phyloP scores from a whole-genome alignment of 768 basidiomycete genomes.

The Trametes cinnabarina region DNA sequence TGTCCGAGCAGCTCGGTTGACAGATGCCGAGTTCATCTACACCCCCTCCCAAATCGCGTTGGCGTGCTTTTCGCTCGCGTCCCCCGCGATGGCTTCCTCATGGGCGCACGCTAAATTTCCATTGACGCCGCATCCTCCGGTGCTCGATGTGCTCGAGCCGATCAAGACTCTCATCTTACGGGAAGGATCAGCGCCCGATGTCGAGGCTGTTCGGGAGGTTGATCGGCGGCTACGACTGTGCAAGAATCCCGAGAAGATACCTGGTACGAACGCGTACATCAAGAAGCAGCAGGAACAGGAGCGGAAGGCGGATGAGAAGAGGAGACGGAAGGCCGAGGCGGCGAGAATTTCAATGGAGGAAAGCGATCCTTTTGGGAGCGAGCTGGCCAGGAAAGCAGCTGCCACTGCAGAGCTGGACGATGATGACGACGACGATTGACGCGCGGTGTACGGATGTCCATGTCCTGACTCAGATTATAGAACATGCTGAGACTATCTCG shows the following conservation, averaged over 20 bases:
- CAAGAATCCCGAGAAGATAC: slow-evolving; percentile 95
- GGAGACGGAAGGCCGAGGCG: slow-evolving; percentile 43
- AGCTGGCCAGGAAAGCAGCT: slow-evolving; percentile 36
- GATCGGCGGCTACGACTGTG: slow-evolving; percentile 84
- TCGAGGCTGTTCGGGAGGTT: slow-evolving; percentile 84
- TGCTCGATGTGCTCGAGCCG: slow-evolving; percentile 44
- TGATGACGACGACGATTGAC: slow-evolving; percentile 44
- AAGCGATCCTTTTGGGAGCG: slow-evolving; percentile 71
- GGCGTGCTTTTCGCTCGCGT: slow-evolving; percentile 67
- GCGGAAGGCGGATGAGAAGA: slow-evolving; percentile 64
- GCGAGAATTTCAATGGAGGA: slow-evolving; percentile 57
- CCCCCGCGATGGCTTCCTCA: slow-evolving; percentile 53
- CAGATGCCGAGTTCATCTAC: slow-evolving; percentile 89
- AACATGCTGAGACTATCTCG: neutral
- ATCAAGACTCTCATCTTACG: slow-evolving; percentile 56
- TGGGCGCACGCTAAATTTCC: slow-evolving; percentile 55
- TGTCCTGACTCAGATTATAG: neutral
- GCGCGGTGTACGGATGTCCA: neutral
- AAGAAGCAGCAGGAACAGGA: slow-evolving; percentile 73
- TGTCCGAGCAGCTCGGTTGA: slow-evolving; percentile 78
- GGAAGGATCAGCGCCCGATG: slow-evolving; percentile 62
- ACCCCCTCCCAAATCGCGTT: slow-evolving; percentile 93
- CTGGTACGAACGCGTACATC: slow-evolving; percentile 81
- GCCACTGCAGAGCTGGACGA: slow-evolving; percentile 50
- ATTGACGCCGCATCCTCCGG: slow-evolving; percentile 16